Evolutionary conservation across 2,329 filamentous ascomycete species (phyloP).

Genomic region (Penicillium aurantiogriseum): DNA sequence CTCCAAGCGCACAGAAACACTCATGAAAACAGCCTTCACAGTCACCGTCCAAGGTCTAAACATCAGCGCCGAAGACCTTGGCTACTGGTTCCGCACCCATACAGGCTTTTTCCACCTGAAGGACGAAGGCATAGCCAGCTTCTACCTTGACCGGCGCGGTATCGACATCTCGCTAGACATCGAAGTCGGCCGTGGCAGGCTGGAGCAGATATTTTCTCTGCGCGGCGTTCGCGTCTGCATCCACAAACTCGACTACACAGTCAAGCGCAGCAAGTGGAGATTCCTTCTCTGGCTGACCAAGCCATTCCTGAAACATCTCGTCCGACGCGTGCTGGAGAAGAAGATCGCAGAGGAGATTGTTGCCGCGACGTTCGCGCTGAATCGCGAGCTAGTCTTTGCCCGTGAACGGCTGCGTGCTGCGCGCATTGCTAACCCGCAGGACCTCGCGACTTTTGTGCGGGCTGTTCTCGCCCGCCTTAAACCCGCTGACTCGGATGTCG

Average conservation of each 20-base stretch:
- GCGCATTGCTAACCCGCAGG: conserved; percentile 74
- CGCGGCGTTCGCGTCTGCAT: conserved; percentile 74
- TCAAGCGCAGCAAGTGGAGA: conserved; percentile 69
- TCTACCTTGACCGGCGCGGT: conserved; percentile 80
- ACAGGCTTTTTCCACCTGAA: conserved; percentile 70
- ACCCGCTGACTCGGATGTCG: conserved; percentile 73
- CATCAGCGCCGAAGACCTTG: conserved; percentile 78
- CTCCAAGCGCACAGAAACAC: conserved; percentile 63
- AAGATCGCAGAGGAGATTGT: conserved; percentile 72
- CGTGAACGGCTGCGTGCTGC: conserved; percentile 83
- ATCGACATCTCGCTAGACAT: conserved; percentile 83
- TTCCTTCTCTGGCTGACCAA: conserved; percentile 81
- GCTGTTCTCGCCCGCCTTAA: conserved; percentile 75
- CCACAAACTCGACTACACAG: conserved; percentile 78
- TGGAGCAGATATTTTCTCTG: conserved; percentile 80
- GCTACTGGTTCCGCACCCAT: conserved; percentile 83
- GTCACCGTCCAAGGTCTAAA: conserved; percentile 81
- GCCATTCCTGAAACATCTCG: conserved; percentile 75
- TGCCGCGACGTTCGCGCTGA: conserved; percentile 68
- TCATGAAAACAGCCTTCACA: conserved; percentile 69
- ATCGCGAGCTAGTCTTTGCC: conserved; percentile 83
- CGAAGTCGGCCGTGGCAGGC: conserved; percentile 71
- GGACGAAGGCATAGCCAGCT: conserved; percentile 81
- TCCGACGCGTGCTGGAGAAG: conserved; percentile 75
- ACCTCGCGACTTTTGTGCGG: conserved; percentile 77